phyloP scores from a whole-genome alignment of 352 stramenopile genomes.

The Saprolegnia parasitica region DNA sequence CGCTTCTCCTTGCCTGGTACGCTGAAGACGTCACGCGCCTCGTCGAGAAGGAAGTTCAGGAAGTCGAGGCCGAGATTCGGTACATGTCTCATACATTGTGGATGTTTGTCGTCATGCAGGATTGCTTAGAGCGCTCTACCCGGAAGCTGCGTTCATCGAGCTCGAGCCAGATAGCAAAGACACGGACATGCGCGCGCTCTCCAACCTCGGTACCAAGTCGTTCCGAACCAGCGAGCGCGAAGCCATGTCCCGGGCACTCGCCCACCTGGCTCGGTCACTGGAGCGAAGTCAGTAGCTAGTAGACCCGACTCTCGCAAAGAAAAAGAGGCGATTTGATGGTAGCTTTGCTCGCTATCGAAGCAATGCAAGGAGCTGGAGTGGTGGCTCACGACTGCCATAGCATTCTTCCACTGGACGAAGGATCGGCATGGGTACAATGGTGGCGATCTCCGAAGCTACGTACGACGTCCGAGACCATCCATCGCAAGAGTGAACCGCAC shows the following conservation, averaged over 20 bases:
- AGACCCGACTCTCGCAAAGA: background rate
- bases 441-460: no score
- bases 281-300: constrained; percentile 37
- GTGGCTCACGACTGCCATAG: no score
- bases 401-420: no score
- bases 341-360: no score
- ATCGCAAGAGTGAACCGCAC: no score
- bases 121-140: constrained; percentile 79
- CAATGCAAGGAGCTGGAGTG: no score
- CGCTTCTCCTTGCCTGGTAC: constrained; percentile 92
- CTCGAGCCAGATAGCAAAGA: constrained; percentile 94
- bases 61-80: constrained; percentile 93
- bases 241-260: constrained; percentile 72
- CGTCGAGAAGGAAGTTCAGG: constrained; percentile 94
- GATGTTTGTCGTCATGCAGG: background rate
- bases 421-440: no score
- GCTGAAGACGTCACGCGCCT: constrained; percentile 95
- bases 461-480: no score
- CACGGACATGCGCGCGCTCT: constrained; percentile 79
- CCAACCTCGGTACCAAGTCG: constrained; percentile 76
- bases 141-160: constrained; percentile 95
- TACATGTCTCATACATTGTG: constrained; percentile 29
- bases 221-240: constrained; percentile 79
- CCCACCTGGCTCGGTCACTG: constrained; percentile 67
- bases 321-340: background rate